A percentile compares a stretch with the other conserved stretches of the same genome.
phyloP scores from a whole-genome alignment of 208 protist genomes.

The Leishmania tarentolae region DNA sequence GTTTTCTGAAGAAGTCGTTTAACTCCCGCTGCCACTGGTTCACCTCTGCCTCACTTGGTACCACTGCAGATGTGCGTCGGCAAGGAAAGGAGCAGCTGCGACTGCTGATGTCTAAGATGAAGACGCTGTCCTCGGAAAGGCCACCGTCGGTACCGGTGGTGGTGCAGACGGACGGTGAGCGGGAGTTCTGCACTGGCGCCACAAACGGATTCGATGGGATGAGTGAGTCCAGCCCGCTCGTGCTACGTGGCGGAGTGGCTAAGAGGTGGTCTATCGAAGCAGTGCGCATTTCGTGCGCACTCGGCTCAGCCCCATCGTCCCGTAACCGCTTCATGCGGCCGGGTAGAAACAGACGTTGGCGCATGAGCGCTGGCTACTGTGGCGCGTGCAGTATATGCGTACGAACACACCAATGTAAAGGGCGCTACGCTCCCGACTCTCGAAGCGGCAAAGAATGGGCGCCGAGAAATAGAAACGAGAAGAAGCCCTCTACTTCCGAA shows the following conservation, averaged over 20 bases:
- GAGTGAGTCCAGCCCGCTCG: conserved; percentile 16
- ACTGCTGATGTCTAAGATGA: conserved; percentile 36
- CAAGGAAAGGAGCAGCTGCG: conserved; percentile 15
- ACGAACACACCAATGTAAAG: neutral
- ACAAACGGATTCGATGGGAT: conserved; percentile 37
- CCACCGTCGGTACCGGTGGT: conserved; percentile 42
- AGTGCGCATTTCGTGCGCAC: neutral
- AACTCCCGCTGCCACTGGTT: conserved; percentile 46
- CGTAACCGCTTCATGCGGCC: conserved; percentile 20
- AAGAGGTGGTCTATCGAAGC: conserved; percentile 28
- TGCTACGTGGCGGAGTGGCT: conserved; percentile 27
- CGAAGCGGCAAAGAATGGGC: neutral
- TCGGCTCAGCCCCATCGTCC: conserved; percentile 10
- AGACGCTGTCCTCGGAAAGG: conserved; percentile 49
- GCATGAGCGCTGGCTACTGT: conserved; percentile 2
- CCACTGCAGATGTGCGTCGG: conserved; percentile 7
- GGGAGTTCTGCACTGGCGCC: conserved; percentile 23
- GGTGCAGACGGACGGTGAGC: conserved; percentile 40
- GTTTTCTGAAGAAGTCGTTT: conserved; percentile 45
- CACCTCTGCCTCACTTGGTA: conserved; percentile 37
- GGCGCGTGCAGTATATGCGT: neutral
- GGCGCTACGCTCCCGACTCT: neutral
- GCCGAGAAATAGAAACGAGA: neutral
- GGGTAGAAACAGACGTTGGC: neutral
- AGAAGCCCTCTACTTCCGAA: neutral